A percentile compares a stretch with the other conserved stretches of the same genome.
Evolutionary conservation across 768 basidiomycete species (phyloP).

Genomic region (Leccinum incarnatum): DNA sequence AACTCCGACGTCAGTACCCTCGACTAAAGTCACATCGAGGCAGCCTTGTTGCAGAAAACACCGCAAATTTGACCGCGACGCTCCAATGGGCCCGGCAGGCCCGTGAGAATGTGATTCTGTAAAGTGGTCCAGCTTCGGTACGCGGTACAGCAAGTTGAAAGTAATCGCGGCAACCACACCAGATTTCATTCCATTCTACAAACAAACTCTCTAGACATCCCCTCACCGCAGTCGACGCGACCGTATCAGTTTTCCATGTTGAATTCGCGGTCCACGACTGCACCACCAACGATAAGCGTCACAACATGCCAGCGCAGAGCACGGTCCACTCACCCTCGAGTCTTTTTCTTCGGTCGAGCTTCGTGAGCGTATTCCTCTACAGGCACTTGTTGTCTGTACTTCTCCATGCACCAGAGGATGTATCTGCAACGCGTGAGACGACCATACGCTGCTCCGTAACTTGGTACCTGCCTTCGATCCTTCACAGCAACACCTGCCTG

Average conservation of each 20-base stretch:
- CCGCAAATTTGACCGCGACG: slow-evolving; percentile 13
- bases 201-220: slow-evolving; percentile 8
- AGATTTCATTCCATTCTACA: slow-evolving; percentile 5
- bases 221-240: slow-evolving; percentile 47
- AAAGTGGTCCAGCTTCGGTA: slow-evolving; percentile 16
- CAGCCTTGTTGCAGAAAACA: slow-evolving; percentile 31
- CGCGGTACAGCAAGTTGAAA: slow-evolving; percentile 10
- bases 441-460: background rate
- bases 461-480: slow-evolving; percentile 61
- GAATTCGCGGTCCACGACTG: slow-evolving; percentile 74
- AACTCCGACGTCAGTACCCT: slow-evolving; percentile 37
- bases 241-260: slow-evolving; percentile 72
- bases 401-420: slow-evolving; percentile 83
- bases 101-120: slow-evolving; percentile 32
- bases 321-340: slow-evolving; percentile 62
- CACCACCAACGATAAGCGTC: background rate
- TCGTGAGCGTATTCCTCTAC: slow-evolving; percentile 64
- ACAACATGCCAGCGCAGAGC: background rate
- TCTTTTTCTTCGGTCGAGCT: slow-evolving; percentile 66
- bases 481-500: slow-evolving; percentile 61
- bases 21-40: slow-evolving; percentile 36
- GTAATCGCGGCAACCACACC: slow-evolving; percentile 5
- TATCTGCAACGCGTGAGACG: slow-evolving; percentile 48
- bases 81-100: slow-evolving; percentile 18
- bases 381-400: slow-evolving; percentile 58